Base-by-base conservation (phyloP, 768 basidiomycete genomes). In the Lyophyllum semitale region DNA sequence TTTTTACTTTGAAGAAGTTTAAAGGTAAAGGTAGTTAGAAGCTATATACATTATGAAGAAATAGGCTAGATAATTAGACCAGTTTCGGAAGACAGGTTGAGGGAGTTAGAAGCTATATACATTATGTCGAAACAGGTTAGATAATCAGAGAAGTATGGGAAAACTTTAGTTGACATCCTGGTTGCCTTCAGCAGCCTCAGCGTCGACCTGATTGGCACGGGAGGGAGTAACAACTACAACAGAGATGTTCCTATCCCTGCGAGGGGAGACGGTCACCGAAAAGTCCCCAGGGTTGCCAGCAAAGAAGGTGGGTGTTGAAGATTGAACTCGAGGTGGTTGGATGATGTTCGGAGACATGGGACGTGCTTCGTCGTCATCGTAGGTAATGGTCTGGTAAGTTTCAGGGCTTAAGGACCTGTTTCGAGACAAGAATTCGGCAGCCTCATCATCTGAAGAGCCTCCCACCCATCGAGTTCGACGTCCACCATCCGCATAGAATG, bases 1-100 rank as follows among this genome's bases (percentile, higher is more conserved):
- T 7, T 78, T 73, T 60, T 68, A 77, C 18, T 53, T 43, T 40
- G 44, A 59, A 30, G 25, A 41, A 20, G 45, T 53, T 25, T 48
- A 33, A 22, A 51, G 51, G 38, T 43, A 42, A 32, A 46, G 23
- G 8, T 44, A 37, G 47, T 45, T 42, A 43, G 30, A 40, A 47
- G 42, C 23, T 22, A 25, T 18, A 5, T 18, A 22, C 13, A 18
- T 20, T 40, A 48, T 43, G 45, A 46, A 58, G 46, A 48, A 53
- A 22, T 51, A 42, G 47, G 40, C 40, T 40, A 41, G 35, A 32
- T 25, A 47, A 37, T 40, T n/a, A n/a, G n/a, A n/a, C n/a, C n/a
- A n/a, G n/a, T n/a, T n/a, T n/a, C n/a, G n/a, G n/a, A n/a, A n/a
- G n/a, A n/a, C n/a, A n/a, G n/a, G n/a, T n/a, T n/a, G n/a, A n/a